Percentiles rank a stretch among this genome's conserved stretches.
These are phyloP conservation scores for Lanmaoa rubissima DNA, from an alignment of 768 basidiomycete genomes.

Conservation along the genomic window DNA sequence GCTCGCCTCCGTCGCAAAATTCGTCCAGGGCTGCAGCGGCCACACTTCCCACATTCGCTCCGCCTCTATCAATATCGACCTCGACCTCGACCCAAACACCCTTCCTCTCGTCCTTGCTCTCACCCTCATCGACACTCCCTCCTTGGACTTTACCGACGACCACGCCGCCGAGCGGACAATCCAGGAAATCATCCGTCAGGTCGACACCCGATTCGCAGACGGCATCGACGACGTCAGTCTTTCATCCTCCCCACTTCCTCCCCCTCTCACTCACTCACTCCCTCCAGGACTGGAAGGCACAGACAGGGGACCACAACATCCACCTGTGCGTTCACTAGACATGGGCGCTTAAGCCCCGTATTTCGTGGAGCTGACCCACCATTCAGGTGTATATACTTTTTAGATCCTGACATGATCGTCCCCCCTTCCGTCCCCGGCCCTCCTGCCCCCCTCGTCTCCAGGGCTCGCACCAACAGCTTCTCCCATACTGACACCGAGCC, in stretches of 20 bases:
- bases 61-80: conserved; percentile 69
- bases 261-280: conserved; percentile 17
- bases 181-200: conserved; percentile 63
- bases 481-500: conserved; percentile 71
- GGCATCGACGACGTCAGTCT: conserved; percentile 74
- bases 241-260: conserved; percentile 19
- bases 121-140: conserved; percentile 79
- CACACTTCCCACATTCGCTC: conserved; percentile 73
- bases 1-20: conserved; percentile 76
- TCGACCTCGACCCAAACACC: conserved; percentile 48
- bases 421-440: conserved; percentile 67
- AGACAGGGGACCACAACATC: conserved; percentile 71
- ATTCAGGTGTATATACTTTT: conserved; percentile 78
- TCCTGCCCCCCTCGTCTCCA: conserved; percentile 64
- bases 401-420: conserved; percentile 80
- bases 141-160: conserved; percentile 72
- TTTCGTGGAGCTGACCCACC: conserved; percentile 20
- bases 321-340: conserved; percentile 59
- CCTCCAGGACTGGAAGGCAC: conserved; percentile 66
- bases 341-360: conserved; percentile 30
- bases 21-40: conserved; percentile 70
- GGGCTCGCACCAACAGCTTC: conserved; percentile 68
- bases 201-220: conserved; percentile 72
- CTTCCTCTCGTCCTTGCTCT: conserved; percentile 54
- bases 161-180: conserved; percentile 60